Evolutionary conservation across 1,284 basidiomycete species (phyloP).

Genomic region (Cutaneotrichosporon spelunceum): DNA sequence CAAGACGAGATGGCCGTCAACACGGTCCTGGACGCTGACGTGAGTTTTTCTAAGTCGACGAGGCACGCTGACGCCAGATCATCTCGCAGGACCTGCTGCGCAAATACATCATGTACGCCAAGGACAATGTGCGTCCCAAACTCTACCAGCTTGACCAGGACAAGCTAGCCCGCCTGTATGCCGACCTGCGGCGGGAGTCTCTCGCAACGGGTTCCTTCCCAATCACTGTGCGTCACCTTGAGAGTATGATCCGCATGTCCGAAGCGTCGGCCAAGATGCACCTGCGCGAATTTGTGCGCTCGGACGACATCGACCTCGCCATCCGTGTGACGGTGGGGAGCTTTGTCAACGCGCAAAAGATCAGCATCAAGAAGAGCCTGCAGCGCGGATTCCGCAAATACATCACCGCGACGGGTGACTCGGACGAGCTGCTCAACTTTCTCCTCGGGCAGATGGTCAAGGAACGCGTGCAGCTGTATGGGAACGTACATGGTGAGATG

Average conservation of each 20-base stretch:
- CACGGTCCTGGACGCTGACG: slow-evolving; percentile 86
- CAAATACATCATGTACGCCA: slow-evolving; percentile 99
- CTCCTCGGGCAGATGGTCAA: slow-evolving; percentile 91
- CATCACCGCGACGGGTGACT: slow-evolving; percentile 86
- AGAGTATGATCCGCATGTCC: slow-evolving; percentile 99
- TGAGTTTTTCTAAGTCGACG: slow-evolving; percentile 56
- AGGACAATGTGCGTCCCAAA: slow-evolving; percentile 87
- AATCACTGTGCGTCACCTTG: slow-evolving; percentile 95
- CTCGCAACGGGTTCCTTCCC: slow-evolving; percentile 95
- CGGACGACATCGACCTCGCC: slow-evolving; percentile 95
- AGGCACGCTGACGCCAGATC: slow-evolving; percentile 58
- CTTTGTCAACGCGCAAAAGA: slow-evolving; percentile 96
- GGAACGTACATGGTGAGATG: slow-evolving; percentile 68
- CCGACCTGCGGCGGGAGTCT: slow-evolving; percentile 94
- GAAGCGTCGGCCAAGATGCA: slow-evolving; percentile 99
- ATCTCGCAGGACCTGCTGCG: slow-evolving; percentile 95
- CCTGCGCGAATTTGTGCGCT: slow-evolving; percentile 88
- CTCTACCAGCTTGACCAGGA: slow-evolving; percentile 93
- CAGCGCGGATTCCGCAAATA: slow-evolving; percentile 98
- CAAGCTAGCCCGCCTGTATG: slow-evolving; percentile 88
- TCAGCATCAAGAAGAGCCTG: slow-evolving; percentile 95
- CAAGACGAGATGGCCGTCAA: slow-evolving; percentile 82
- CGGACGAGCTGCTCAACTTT: slow-evolving; percentile 93
- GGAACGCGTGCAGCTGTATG: slow-evolving; percentile 82
- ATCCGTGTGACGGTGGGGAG: slow-evolving; percentile 92